Base-by-base conservation (phyloP, 306 rosid genomes). In the Rubus idaeus region DNA sequence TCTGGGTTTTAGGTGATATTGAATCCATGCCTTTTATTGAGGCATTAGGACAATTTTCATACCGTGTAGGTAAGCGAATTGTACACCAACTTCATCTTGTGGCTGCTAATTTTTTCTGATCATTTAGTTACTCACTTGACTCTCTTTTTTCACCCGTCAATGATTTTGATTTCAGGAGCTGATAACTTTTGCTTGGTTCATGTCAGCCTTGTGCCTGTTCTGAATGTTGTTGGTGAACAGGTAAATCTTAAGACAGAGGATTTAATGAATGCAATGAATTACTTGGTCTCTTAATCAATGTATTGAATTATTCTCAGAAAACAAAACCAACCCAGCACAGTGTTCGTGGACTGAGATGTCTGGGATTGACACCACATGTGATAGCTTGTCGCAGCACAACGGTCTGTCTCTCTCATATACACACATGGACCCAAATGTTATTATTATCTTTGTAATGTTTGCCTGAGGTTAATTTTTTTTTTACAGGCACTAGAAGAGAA, bases 401-500 rank as follows among this genome's bases (percentile, higher is more conserved):
- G 87, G 89, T 86, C 49, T 41, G 18, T 42, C 75, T 76, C 60
- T 77, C 58, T 77, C 64, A 46, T 3, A 23, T 12, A 76, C 50
- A 44, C 21, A 17, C 30, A 5, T 14, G 5, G 20, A 40, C 68
- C 64, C 66, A 18, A 65, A 10, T 23, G 8, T 21, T 65, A 50
- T 30, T 68, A 61, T 44, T 68, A 17, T 16, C 69, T 71, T 75
- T 74, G 44, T 68, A 52, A 21, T 42, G 63, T 74, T 75, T 57
- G 75, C 81, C 64, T 21, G 78, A 64, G 81, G 39, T 65, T 39
- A 40, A 16, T 66, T 70, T 18, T 75, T 21, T 71, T 64, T 78
- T 63, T 53, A 52, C 90, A 95, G 99, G 89, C 82, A 76, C 92
- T 92, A 71, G 94, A 88, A 47, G 93, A 85, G 75, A 95, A 84